Conservation (phyloP, 257 asterid genomes). For the Echium plantagineum region DNA sequence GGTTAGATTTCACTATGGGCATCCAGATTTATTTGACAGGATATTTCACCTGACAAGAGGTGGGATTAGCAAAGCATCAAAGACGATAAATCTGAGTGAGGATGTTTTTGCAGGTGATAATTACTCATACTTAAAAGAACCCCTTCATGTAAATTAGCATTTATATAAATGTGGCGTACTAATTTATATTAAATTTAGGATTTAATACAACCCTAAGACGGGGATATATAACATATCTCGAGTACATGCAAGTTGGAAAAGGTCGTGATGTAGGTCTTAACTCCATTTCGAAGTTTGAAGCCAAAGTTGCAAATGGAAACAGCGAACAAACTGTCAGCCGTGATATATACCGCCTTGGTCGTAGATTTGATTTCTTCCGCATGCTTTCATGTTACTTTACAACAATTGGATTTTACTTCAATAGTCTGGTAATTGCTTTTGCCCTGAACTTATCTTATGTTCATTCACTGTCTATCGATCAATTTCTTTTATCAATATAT, state of each 20-base stretch:
- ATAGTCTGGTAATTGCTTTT: conserved; percentile 49
- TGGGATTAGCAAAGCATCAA: conserved; percentile 97
- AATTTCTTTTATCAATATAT: no score
- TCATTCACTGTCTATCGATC: no score
- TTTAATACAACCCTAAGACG: conserved; percentile 72
- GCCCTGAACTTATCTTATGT: conserved; percentile 7
- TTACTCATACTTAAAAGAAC: conserved; percentile 1
- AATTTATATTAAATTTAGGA: conserved; percentile 29
- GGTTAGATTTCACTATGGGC: conserved; percentile 98
- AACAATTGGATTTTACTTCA: conserved; percentile 82
- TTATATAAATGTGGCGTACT: not conserved
- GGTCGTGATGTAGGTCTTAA: conserved; percentile 98
- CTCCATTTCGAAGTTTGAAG: conserved; percentile 86
- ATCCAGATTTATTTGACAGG: conserved; percentile 89
- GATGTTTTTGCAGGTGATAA: conserved; percentile 75
- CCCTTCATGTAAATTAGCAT: conserved; percentile 1
- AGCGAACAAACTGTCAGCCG: conserved; percentile 93
- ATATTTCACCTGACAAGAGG: conserved; percentile 92
- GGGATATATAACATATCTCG: conserved; percentile 68
- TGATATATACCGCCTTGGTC: conserved; percentile 82
- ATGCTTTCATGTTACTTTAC: conserved; percentile 93
- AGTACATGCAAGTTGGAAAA: conserved; percentile 96
- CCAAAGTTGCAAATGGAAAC: conserved; percentile 90
- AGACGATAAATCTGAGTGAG: conserved; percentile 86
- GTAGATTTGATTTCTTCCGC: conserved; percentile 86